Evolutionary conservation across 208 protist genomes (phyloP).

Genomic region (Tetramitus jugosus): DNA sequence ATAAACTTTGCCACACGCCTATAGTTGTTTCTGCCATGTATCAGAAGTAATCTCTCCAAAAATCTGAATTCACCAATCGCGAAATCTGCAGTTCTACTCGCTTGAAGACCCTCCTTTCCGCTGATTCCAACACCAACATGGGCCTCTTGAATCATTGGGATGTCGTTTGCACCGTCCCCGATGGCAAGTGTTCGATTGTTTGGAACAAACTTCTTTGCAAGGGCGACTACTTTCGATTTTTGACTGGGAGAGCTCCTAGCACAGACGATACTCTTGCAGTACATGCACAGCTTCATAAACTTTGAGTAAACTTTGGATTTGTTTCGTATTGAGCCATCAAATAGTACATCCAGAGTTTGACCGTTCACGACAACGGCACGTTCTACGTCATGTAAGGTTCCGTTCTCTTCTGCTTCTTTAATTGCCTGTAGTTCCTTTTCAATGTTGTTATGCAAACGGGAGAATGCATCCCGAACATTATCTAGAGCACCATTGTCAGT

Average conservation of each 20-base stretch:
- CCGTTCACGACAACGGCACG: constrained; percentile 24
- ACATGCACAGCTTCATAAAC: constrained; percentile 26
- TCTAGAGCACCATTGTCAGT: no score
- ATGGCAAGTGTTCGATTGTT: constrained; percentile 69
- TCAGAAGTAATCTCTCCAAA: constrained; percentile 38
- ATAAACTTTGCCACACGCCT: constrained; percentile 45
- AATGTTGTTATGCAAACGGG: no score
- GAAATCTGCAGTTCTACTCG: constrained; percentile 54
- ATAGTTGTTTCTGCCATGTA: constrained; percentile 47
- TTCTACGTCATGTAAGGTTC: not conserved
- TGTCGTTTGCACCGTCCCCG: constrained; percentile 96
- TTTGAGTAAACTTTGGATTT: no score
- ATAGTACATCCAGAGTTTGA: not conserved
- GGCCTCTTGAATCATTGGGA: constrained; percentile 82
- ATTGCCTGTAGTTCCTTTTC: not conserved
- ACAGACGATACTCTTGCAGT: constrained; percentile 13
- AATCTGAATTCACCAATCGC: constrained; percentile 52
- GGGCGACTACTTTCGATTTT: not conserved
- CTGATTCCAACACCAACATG: constrained; percentile 63
- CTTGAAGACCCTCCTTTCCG: constrained; percentile 65
- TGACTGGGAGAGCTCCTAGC: not conserved
- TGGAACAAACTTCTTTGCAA: not conserved
- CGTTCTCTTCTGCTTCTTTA: not conserved
- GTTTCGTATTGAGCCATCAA: not conserved
- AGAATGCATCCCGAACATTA: no score